These are phyloP conservation scores for Brasenia schreberi DNA, from an alignment of 164 flowering plant species.

Conservation along the genomic window DNA sequence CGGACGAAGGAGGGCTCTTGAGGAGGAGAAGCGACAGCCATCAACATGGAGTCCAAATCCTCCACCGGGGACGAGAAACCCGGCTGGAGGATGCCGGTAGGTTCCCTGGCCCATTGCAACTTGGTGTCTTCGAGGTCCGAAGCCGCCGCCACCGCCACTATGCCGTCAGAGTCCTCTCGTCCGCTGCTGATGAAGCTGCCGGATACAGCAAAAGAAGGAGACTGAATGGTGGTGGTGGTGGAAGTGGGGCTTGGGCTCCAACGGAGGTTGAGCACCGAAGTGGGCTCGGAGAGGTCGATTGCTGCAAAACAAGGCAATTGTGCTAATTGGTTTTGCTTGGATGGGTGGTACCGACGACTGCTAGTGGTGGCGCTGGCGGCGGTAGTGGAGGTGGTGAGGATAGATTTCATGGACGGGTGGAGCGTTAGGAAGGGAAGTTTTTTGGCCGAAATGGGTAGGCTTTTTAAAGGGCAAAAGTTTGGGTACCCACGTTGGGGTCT, in stretches of 20 bases:
- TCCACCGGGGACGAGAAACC: slow-evolving; percentile 16
- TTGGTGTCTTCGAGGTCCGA: slow-evolving; percentile 14
- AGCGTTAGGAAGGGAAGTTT: not conserved
- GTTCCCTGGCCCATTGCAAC: slow-evolving; percentile 21
- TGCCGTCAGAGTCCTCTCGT: not conserved
- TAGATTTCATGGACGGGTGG: slow-evolving; percentile 31
- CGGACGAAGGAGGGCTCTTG: slow-evolving; percentile 1
- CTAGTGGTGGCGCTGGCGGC: not conserved
- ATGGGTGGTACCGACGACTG: slow-evolving; percentile 9
- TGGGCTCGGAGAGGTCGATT: slow-evolving; percentile 34
- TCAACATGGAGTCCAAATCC: slow-evolving; percentile 58
- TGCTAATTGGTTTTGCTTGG: slow-evolving; percentile 8
- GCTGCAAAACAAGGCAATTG: not conserved
- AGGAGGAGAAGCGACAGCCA: not conserved
- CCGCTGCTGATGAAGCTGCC: not conserved
- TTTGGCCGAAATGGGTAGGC: slow-evolving; percentile 1
- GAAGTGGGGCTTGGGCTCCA: slow-evolving; percentile 54
- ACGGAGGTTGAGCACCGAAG: slow-evolving; percentile 73
- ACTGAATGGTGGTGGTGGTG: slow-evolving; percentile 20
- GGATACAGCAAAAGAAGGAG: slow-evolving; percentile 5
- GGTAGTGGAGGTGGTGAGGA: slow-evolving; percentile 11
- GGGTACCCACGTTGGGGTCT: not conserved
- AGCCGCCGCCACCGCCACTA: slow-evolving; percentile 4
- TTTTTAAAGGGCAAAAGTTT: not conserved
- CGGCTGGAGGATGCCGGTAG: not conserved